Evolutionary conservation across 345 rosid species (phyloP), one percentile per base, ranked within the genome.

Genomic region (Eucalyptus sp.): DNA sequence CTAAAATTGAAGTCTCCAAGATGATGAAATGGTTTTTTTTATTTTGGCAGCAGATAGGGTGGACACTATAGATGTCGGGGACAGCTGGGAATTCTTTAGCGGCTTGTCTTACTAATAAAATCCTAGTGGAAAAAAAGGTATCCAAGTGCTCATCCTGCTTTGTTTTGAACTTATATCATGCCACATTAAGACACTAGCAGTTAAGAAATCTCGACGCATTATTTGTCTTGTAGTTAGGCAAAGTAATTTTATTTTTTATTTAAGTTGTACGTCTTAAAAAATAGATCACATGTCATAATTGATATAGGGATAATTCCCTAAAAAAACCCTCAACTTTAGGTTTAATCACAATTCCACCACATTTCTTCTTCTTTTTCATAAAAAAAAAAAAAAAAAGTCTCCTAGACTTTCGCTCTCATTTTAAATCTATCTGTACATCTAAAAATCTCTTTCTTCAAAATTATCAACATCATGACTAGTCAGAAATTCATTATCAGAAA

Each of bases 391-490:
- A 54, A 58, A 58, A 7, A 20, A 7, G 2, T 18, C 58, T 60
- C 66, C 27, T 31, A 60, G 6, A 60, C 66, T 27, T 62, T 62
- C 5, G 13, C 33, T 62, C 31, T 62, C 15, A 29, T 29, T 0
- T 29, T 1, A 62, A 29, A 62, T 62, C 14, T 62, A 29, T 62
- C 5, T 2, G 29, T 13, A 13, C 33, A 29, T 29, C 9, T 13
- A 62, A 62, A 62, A 29, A n/a, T 66, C 41, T 16, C 1, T 66
- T 66, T 66, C 1, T n/a, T n/a, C 41, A 66, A 66, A 66, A 66
- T 66, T 15, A n/a, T 66, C 41, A 66, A n/a, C 11, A 1, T 15
- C 41, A 66, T 0, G 0, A 15, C 10, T 2, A 15, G 2, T 66
- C 1, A 66, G 0, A 66, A 2, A 17, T n/a, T 14, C 41, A n/a